Conservation (phyloP, 148 eudicot genomes). For the Bassia scoparia region DNA sequence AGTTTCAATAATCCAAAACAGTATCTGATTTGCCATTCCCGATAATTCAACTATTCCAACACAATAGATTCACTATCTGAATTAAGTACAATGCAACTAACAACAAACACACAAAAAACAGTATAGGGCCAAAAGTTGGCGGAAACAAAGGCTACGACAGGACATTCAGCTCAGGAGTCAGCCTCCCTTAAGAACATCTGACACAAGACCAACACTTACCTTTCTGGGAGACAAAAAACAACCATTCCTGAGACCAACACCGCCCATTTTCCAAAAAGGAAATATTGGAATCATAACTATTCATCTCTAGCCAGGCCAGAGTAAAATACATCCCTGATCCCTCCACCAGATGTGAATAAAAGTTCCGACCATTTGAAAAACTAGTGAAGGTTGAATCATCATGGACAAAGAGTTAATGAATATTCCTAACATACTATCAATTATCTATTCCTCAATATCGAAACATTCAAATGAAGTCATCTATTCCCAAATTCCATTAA, state of each 20-base stretch:
- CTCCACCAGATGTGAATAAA: no score
- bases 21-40: neutral
- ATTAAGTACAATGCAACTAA: no score
- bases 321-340: no score
- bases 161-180: no score
- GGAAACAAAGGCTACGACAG: no score
- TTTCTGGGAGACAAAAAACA: no score
- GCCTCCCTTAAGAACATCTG: no score
- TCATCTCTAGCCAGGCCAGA: no score
- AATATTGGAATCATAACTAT: no score
- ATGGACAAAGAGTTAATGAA: neutral
- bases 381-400: neutral
- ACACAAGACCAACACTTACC: neutral
- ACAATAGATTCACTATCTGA: conserved; percentile 1
- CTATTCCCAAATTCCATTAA: neutral
- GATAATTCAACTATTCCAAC: neutral
- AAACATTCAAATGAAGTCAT: no score
- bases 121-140: neutral
- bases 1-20: neutral
- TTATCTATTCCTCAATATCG: no score
- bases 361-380: neutral
- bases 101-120: neutral
- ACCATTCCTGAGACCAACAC: neutral
- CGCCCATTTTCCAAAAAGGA: neutral
- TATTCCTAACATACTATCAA: neutral